These are phyloP conservation scores for Pseudocercospora eumusae DNA, from an alignment of 2,329 filamentous ascomycete species.

Conservation along the genomic window DNA sequence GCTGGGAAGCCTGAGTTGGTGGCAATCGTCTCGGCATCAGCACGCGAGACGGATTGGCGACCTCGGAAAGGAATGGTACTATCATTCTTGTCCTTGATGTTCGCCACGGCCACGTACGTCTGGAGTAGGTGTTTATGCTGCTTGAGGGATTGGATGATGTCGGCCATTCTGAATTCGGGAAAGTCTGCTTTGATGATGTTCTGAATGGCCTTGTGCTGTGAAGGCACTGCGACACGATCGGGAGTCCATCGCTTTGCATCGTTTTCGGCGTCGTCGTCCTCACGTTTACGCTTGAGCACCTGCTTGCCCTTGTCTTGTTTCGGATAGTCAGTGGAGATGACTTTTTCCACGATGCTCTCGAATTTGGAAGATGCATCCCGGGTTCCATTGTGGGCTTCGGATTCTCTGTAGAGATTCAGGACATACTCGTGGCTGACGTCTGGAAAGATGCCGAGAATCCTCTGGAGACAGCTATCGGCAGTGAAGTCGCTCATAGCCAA, in stretches of 20 bases:
- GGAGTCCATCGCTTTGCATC: constrained; percentile 30
- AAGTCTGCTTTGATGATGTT: constrained; percentile 47
- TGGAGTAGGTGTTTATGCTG: constrained; percentile 43
- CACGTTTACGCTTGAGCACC: constrained; percentile 36
- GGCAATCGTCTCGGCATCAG: constrained; percentile 32
- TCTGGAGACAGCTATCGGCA: constrained; percentile 32
- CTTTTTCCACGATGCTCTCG: constrained; percentile 36
- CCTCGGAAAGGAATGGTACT: constrained; percentile 22
- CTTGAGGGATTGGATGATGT: constrained; percentile 39
- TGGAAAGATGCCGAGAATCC: constrained; percentile 39
- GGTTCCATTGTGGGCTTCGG: constrained; percentile 18
- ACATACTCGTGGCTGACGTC: constrained; percentile 39
- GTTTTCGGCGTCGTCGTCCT: constrained; percentile 27
- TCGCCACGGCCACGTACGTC: constrained; percentile 41
- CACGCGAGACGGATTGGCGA: constrained; percentile 21
- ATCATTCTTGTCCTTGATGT: constrained; percentile 25
- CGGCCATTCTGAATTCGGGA: constrained; percentile 40
- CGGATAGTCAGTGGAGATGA: constrained; percentile 36
- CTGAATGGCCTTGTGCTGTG: constrained; percentile 26
- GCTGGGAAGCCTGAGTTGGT: constrained; percentile 26
- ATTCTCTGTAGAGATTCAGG: constrained; percentile 29
- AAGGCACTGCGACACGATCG: constrained; percentile 25
- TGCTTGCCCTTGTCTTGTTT: constrained; percentile 35
- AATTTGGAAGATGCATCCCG: constrained; percentile 25
- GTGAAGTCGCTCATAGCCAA: constrained; percentile 18